Conservation (phyloP, 305 asterid species). For the Solanum chacoense region DNA sequence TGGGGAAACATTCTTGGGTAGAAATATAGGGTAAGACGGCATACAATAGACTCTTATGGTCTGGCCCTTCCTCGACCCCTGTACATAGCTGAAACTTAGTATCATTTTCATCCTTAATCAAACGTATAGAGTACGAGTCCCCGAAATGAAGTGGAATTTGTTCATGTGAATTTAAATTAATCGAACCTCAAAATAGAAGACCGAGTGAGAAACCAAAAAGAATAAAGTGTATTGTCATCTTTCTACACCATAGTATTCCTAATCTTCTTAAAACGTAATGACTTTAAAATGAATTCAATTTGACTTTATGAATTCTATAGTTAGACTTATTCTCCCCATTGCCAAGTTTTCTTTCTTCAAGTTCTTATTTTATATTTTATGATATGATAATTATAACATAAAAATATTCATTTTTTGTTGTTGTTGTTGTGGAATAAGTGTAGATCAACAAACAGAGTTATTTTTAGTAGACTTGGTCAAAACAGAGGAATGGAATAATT, state of each 20-base stretch:
- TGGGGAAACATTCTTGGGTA: not conserved
- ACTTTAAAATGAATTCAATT: not conserved
- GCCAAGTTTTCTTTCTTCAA: not conserved
- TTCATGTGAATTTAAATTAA: not conserved
- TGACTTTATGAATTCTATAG: not conserved
- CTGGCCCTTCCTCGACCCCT: not conserved
- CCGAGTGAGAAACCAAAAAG: fast-evolving
- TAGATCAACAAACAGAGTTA: not conserved
- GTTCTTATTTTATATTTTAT: not conserved
- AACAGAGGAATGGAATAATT: not conserved
- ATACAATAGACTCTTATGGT: no score
- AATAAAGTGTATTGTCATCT: not conserved
- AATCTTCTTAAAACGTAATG: not conserved
- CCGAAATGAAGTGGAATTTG: not conserved
- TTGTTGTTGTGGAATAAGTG: not conserved
- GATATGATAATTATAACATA: not conserved
- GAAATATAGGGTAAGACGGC: not conserved
- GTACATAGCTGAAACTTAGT: not conserved
- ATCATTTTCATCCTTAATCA: not conserved
- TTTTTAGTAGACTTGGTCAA: not conserved
- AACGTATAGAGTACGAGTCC: not conserved
- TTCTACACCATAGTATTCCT: not conserved
- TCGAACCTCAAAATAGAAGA: not conserved
- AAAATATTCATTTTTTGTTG: not conserved
- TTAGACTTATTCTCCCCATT: not conserved